These are phyloP conservation scores for Colletotrichum coccodes DNA, from an alignment of 2,329 filamentous ascomycete genomes.

Conservation along the genomic window DNA sequence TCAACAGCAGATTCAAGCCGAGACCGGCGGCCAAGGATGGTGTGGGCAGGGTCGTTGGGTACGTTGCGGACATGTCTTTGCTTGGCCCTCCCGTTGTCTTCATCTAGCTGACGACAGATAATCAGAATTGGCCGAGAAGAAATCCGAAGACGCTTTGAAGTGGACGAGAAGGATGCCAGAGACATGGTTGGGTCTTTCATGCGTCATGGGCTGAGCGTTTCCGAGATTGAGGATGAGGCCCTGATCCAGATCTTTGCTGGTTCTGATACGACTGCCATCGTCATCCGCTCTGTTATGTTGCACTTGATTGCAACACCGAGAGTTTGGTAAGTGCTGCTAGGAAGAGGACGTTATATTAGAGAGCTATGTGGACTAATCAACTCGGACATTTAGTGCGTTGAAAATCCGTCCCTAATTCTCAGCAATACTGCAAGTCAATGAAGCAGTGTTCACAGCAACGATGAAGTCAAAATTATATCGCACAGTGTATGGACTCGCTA, in stretches of 20 bases:
- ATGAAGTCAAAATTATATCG: neutral
- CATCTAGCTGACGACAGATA: neutral
- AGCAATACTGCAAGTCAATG: neutral
- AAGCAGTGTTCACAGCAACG: neutral
- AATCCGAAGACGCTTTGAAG: neutral
- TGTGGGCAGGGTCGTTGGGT: conserved; percentile 20
- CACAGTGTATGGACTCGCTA: neutral
- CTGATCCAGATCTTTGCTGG: conserved; percentile 39
- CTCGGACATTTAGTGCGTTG: neutral
- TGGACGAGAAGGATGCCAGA: neutral
- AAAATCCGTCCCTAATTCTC: neutral
- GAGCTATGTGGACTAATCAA: neutral
- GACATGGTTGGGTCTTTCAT: conserved; percentile 47
- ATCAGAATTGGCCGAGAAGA: neutral
- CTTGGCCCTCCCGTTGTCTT: neutral
- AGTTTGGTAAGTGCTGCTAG: neutral
- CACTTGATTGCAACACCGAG: conserved; percentile 56
- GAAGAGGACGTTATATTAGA: conserved; percentile 21
- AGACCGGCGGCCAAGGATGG: neutral
- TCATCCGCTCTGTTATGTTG: conserved; percentile 58
- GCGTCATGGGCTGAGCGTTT: conserved; percentile 45
- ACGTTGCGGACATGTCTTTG: neutral
- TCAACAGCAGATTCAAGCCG: neutral
- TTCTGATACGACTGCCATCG: conserved; percentile 62
- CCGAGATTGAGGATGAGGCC: conserved; percentile 42